Conservation (phyloP, 495 filamentous ascomycete genomes). For the Pseudomonodictys pantanalensis region DNA sequence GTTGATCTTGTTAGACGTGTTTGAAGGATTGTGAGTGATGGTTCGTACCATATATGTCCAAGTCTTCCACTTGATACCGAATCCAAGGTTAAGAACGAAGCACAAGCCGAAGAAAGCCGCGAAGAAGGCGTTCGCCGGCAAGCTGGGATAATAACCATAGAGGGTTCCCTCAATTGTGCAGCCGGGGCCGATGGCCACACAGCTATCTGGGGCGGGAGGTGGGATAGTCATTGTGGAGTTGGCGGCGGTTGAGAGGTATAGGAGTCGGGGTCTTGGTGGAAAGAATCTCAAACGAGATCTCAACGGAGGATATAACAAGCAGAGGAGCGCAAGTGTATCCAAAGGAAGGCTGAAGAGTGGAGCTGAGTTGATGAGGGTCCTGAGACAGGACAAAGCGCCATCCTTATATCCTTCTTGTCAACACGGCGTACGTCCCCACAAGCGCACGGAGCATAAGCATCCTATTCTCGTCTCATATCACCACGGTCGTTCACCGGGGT, state of each 20-base stretch:
- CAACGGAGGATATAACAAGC: not conserved
- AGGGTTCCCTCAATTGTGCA: constrained; percentile 19
- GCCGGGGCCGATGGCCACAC: not conserved
- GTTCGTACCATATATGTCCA: constrained; percentile 39
- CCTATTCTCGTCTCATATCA: constrained; percentile 1
- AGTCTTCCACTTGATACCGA: constrained; percentile 31
- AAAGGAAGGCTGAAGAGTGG: not conserved
- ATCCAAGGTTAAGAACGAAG: constrained; percentile 13
- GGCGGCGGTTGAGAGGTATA: constrained; percentile 1
- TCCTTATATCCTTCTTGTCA: constrained; percentile 5
- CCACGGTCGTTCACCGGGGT: constrained; percentile 2
- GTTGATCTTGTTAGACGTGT: not conserved
- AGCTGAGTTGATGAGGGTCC: not conserved
- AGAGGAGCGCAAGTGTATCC: not conserved
- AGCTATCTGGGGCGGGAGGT: not conserved
- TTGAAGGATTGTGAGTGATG: not conserved
- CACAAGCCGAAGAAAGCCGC: constrained; percentile 27
- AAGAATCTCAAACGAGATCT: not conserved
- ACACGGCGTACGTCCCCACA: not conserved
- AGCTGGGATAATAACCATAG: constrained; percentile 29
- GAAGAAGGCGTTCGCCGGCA: constrained; percentile 29
- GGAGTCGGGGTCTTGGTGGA: not conserved
- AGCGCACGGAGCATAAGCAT: not conserved
- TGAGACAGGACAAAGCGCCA: not conserved
- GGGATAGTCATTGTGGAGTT: not conserved